These are phyloP conservation scores for Fusarium clavum DNA, from an alignment of 2,329 filamentous ascomycete genomes.

Conservation along the genomic window DNA sequence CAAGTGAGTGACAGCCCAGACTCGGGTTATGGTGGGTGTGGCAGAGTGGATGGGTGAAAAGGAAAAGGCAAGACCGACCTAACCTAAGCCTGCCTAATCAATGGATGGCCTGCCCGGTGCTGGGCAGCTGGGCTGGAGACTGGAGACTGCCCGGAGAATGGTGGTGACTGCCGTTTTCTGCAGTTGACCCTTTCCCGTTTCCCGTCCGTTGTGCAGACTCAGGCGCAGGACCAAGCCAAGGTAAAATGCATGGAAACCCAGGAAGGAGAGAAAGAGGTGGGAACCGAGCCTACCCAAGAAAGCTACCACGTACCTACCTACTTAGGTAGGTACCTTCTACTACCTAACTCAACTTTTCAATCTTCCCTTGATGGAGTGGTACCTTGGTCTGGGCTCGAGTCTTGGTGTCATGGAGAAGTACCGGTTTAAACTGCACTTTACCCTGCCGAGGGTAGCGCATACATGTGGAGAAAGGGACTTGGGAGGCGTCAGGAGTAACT, in stretches of 20 bases:
- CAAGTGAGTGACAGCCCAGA: background rate
- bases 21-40: background rate
- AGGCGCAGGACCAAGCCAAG: background rate
- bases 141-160: background rate
- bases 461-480: slow-evolving; percentile 18
- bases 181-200: slow-evolving; percentile 19
- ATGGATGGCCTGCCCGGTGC: slow-evolving; percentile 8
- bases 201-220: slow-evolving; percentile 6
- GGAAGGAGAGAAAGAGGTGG: background rate
- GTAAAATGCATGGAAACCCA: background rate
- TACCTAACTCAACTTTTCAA: background rate
- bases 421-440: background rate
- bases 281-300: background rate
- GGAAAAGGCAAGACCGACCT: background rate
- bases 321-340: too few relatives aligned
- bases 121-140: background rate
- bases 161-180: slow-evolving; percentile 27
- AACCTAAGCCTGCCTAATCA: background rate
- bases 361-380: background rate
- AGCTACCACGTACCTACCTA: background rate
- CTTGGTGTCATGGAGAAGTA: slow-evolving; percentile 11
- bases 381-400: background rate
- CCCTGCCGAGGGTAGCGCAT: slow-evolving; percentile 13
- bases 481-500: slow-evolving; percentile 13
- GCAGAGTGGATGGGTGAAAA: slow-evolving; percentile 1